Evolutionary conservation across 2,329 filamentous ascomycete species (phyloP).

Genomic region (Alternaria gaisen): DNA sequence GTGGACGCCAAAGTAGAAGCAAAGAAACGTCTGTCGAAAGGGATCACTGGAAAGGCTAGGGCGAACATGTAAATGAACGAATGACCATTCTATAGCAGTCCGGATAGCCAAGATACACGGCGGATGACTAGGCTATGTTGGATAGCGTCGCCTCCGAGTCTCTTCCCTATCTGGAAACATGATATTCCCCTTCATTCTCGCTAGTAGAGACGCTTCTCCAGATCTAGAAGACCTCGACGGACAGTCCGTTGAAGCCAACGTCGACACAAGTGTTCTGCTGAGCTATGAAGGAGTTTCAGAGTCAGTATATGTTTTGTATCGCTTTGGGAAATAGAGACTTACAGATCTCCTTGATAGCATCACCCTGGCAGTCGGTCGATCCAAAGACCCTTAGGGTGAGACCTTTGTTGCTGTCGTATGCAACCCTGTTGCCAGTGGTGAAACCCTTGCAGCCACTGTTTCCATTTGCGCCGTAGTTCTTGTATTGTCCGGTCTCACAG

Average conservation of each 20-base stretch:
- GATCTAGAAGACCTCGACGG: not conserved
- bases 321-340: not conserved
- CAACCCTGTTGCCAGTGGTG: not conserved
- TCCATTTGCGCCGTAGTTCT: not conserved
- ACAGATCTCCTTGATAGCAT: not conserved
- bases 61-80: accelerated
- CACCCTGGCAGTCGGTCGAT: not conserved
- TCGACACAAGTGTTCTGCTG: not conserved
- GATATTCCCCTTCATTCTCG: not conserved
- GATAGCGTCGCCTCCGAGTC: not conserved
- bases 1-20: not conserved
- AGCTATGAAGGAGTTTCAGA: not conserved
- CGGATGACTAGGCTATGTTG: not conserved
- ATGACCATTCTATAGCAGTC: not conserved
- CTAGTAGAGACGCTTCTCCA: not conserved
- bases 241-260: not conserved
- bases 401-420: conserved; percentile 1
- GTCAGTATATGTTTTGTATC: not conserved
- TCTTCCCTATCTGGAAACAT: not conserved
- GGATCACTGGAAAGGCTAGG: not conserved
- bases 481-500: conserved; percentile 1
- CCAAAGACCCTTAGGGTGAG: not conserved
- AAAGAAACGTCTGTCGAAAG: not conserved
- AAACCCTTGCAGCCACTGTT: not conserved
- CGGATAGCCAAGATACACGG: not conserved